A percentile compares a stretch with the other conserved stretches of the same genome.
These are phyloP conservation scores for Abrus precatorius DNA, from an alignment of 306 rosid species.

Conservation along the genomic window DNA sequence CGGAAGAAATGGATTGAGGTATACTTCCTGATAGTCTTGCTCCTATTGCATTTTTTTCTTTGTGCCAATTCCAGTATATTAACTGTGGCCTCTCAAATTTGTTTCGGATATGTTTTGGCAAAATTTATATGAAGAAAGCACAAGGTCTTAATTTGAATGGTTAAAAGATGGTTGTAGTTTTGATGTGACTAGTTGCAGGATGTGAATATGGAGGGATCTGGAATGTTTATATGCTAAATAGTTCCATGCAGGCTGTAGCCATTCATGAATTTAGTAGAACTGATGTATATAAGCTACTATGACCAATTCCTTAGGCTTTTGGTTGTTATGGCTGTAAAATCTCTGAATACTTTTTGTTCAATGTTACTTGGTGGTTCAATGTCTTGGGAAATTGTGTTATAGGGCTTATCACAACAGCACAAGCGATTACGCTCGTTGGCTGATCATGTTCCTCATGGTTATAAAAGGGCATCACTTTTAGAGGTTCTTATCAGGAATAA, in stretches of 20 bases:
- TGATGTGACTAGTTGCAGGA: background rate
- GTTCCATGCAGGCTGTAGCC: slow-evolving; percentile 12
- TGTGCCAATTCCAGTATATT: slow-evolving; percentile 21
- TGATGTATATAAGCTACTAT: slow-evolving; percentile 29
- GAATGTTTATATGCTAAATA: slow-evolving; percentile 32
- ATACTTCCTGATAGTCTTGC: slow-evolving; percentile 34
- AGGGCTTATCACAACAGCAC: slow-evolving; percentile 98
- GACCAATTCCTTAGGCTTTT: slow-evolving; percentile 27
- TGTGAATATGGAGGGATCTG: slow-evolving; percentile 21
- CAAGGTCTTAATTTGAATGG: slow-evolving; percentile 1
- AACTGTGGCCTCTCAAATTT: slow-evolving; percentile 11
- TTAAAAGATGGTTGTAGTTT: slow-evolving; percentile 32
- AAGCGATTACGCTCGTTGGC: slow-evolving; percentile 81
- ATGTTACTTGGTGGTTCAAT: slow-evolving; percentile 20
- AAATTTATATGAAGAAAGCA: background rate
- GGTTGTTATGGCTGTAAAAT: slow-evolving; percentile 38
- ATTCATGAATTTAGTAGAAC: slow-evolving; percentile 9
- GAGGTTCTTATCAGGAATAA: slow-evolving; percentile 90
- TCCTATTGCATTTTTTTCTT: background rate
- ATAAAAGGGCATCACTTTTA: slow-evolving; percentile 73
- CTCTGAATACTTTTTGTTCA: background rate
- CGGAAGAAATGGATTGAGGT: slow-evolving; percentile 98
- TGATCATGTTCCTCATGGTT: slow-evolving; percentile 91
- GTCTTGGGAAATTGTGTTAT: slow-evolving; percentile 43
- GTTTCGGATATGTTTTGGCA: slow-evolving; percentile 21